Evolutionary conservation across 139 green algal genomes (phyloP), one percentile per base, ranked within the genome.

Genomic region (Chlamydomonas sphaeroides): DNA sequence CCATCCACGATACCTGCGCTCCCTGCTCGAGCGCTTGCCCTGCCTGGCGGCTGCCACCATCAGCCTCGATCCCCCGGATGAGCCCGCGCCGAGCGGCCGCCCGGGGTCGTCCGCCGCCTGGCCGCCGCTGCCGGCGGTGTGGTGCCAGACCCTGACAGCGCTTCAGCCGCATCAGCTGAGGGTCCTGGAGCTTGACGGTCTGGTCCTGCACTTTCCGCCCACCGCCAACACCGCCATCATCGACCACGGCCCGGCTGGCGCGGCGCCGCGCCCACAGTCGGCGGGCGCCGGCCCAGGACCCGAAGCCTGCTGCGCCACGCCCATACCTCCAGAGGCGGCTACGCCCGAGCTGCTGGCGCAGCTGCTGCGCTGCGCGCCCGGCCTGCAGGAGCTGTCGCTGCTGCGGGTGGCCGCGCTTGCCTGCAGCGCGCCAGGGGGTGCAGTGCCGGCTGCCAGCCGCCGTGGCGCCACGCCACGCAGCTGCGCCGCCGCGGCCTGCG

Each of bases 321-420:
- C n/a, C n/a, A n/a, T n/a, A 5, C 56, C 5, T 63, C 56, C 11
- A 25, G 23, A 10, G 5, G 23, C 17, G 25, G 38, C 38, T 17
- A 71, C 69, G 26, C 21, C 61, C 39, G 71, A 67, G 0, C 51
- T 67, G 15, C 20, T 78, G 51, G 51, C 35, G 21, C 11, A 7
- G 32, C 23, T 78, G 51, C 71, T 78, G 20, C 6, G 1, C 15
- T 18, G 23, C 14, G 71, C 71, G 18, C 71, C 71, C 1, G 14
- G 26, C 35, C 71, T 78, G 18, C 33, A 67, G 51, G 71, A 78
- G 49, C 53, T 78, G 71, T 51, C 71, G 51, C 33, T 78, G 21
- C 51, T 78, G 33, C 20, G 23, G 2, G 35, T 78, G 0, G 14
- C 45, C n/a, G n/a, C n/a, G n/a, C n/a, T n/a, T n/a, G n/a, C n/a